Evolutionary conservation across 73 alveolate genomes (phyloP), one percentile per base, ranked within the genome.

Genomic region (Blepharisma stoltei): DNA sequence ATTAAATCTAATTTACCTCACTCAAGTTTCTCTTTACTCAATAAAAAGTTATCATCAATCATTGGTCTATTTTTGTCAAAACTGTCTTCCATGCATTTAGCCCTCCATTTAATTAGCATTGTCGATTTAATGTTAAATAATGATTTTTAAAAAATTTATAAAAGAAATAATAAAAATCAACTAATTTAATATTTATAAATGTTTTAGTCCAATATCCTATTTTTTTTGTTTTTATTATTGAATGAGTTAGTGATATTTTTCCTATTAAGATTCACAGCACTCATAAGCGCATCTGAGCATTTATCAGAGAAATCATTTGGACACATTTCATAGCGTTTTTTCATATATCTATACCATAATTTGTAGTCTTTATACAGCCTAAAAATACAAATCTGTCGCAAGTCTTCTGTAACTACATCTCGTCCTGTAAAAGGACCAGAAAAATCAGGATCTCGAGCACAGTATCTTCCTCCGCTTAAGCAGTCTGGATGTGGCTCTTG

Each of bases 371-470:
- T 52, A n/a, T 52, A 52, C 3, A n/a, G 67, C 67, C 23, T 14
- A 20, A 6, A 65, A 7, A 78, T 67, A 43, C 85, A 78, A 6
- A 78, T 6, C 27, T 55, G 9, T 78, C 70, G 55, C 0, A 78
- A 67, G 8, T 55, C 83, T 44, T 78, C 66, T 38, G 32, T 23
- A 23, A 78, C 85, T 25, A 76, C 67, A 45, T 78, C 85, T 65
- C 76, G 8, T 23, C 85, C 85, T 43, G 70, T 43, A 41, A 41
- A 43, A 1, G 85, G 85, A 25, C 85, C 85, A 20, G 14, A n/a
- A 43, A 23, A 38, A 78, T 78, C 85, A 45, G 85, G 85, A 78
- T 78, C 85, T 11, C 69, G 47, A 69, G 82, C 85, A 78, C 85
- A 78, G 65, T 78, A 78, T 65, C 80, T 78, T 32, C 85, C 85